phyloP scores from a whole-genome alignment of 805 yeast species.

The Wickerhamomyces ciferrii region DNA sequence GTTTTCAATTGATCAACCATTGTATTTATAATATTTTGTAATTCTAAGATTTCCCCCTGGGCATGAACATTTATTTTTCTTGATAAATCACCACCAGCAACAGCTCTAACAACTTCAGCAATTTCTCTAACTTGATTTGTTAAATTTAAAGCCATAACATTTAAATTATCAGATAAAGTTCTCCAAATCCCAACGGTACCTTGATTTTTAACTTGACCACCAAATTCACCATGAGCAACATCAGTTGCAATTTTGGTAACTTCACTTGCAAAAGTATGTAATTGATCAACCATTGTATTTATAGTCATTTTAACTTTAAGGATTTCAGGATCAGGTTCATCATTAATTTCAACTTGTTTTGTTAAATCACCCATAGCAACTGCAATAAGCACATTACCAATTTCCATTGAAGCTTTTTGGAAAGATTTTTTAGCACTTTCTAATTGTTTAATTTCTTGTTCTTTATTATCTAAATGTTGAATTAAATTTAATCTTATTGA shows the following conservation, averaged over 20 bases:
- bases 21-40: slow-evolving; percentile 80
- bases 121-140: slow-evolving; percentile 87
- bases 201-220: slow-evolving; percentile 81
- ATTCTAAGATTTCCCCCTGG: slow-evolving; percentile 80
- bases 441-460: neutral
- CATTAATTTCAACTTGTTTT: slow-evolving; percentile 63
- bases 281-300: slow-evolving; percentile 85
- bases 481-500: neutral
- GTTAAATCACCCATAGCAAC: slow-evolving; percentile 83
- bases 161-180: slow-evolving; percentile 76
- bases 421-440: neutral
- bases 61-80: slow-evolving; percentile 85
- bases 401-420: slow-evolving; percentile 41
- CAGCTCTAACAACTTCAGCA: slow-evolving; percentile 89
- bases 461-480: neutral
- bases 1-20: slow-evolving; percentile 88
- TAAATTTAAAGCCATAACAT: slow-evolving; percentile 82
- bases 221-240: slow-evolving; percentile 85
- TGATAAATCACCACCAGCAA: slow-evolving; percentile 83
- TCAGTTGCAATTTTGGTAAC: slow-evolving; percentile 85
- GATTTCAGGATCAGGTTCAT: slow-evolving; percentile 76
- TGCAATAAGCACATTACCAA: slow-evolving; percentile 81
- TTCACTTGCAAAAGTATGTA: slow-evolving; percentile 75
- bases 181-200: slow-evolving; percentile 91
- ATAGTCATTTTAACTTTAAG: slow-evolving; percentile 75